Evolutionary conservation across 75 land plant species (phyloP).

Genomic region (Chamaecyparis obtusa): DNA sequence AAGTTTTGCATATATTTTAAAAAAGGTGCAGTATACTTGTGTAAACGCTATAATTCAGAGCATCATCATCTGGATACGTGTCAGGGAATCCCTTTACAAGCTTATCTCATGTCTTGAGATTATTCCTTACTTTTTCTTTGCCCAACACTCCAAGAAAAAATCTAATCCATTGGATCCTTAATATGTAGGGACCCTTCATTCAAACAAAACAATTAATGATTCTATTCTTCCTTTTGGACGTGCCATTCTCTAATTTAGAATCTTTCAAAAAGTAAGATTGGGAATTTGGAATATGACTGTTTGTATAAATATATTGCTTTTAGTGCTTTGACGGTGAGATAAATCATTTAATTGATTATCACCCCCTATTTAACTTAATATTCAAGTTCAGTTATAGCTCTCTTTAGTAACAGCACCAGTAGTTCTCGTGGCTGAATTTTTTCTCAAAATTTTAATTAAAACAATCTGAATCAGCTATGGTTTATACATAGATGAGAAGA

Average conservation of each 20-base stretch:
- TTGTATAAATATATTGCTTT: too few relatives aligned
- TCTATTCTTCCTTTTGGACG: neutral
- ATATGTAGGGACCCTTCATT: neutral
- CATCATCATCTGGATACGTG: neutral
- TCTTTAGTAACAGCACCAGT: too few relatives aligned
- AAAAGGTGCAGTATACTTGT: neutral
- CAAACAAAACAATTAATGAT: neutral
- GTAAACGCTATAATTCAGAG: neutral
- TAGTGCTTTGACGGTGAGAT: neutral
- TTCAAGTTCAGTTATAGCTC: too few relatives aligned
- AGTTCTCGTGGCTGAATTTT: too few relatives aligned
- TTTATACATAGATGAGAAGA: too few relatives aligned
- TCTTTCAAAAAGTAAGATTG: neutral
- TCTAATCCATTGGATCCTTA: neutral
- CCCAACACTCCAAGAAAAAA: neutral
- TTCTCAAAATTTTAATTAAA: too few relatives aligned
- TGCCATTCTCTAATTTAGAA: neutral
- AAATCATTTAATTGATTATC: neutral
- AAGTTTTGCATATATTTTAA: neutral
- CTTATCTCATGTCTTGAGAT: neutral
- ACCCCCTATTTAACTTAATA: neutral
- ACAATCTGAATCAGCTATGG: too few relatives aligned
- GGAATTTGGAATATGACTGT: neutral
- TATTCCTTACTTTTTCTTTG: neutral
- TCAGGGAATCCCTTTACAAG: neutral